A percentile compares a stretch with the other conserved stretches of the same genome.
phyloP scores from a whole-genome alignment of 1,284 basidiomycete genomes.

The Melampsora americana region DNA sequence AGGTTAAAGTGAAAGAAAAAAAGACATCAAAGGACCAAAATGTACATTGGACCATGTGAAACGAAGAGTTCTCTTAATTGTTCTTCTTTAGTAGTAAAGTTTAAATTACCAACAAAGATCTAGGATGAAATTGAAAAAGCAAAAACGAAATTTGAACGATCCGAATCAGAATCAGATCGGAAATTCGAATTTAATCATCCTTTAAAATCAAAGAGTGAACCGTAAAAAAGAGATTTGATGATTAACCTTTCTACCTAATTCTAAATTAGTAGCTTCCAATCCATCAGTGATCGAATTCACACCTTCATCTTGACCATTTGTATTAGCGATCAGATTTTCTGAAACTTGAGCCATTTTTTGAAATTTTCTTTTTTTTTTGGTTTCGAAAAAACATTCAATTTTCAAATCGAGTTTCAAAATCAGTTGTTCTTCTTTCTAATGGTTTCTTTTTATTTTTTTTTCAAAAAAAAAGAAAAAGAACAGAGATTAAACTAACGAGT shows the following conservation, averaged over 20 bases:
- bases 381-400: too few species aligned
- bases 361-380: too few species aligned
- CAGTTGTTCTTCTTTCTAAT: too few species aligned
- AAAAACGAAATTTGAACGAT: background rate
- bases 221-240: background rate
- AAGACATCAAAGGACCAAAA: background rate
- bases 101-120: constrained; percentile 41
- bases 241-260: constrained; percentile 49
- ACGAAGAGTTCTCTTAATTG: constrained; percentile 25
- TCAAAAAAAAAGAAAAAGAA: too few species aligned
- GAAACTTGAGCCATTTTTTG: background rate
- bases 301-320: constrained; percentile 15
- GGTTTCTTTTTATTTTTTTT: too few species aligned
- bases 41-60: constrained; percentile 33
- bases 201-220: background rate
- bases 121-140: background rate
- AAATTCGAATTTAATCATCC: background rate
- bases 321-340: background rate
- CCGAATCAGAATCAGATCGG: background rate
- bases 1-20: background rate
- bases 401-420: too few species aligned
- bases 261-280: constrained; percentile 47
- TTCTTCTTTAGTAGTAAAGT: constrained; percentile 35
- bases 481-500: too few species aligned
- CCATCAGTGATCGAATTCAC: constrained; percentile 46